Percentiles rank a stretch among this genome's conserved stretches.
These are phyloP conservation scores for Endocalyx cinctus DNA, from an alignment of 2,329 filamentous ascomycete genomes.

Conservation along the genomic window DNA sequence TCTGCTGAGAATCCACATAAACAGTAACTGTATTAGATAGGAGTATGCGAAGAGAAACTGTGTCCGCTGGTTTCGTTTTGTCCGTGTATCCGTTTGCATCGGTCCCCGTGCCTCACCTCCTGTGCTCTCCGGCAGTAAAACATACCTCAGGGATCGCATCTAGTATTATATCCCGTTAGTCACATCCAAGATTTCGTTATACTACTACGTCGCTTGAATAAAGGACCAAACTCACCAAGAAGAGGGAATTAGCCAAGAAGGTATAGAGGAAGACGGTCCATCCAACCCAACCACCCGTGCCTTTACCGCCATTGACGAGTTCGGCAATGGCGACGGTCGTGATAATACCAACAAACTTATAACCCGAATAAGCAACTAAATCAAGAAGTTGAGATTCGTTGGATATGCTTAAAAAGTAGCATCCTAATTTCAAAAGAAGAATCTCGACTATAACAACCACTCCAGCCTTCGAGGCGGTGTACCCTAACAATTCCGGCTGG, in stretches of 20 bases:
- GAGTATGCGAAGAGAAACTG: conserved; percentile 94
- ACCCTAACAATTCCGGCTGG: conserved; percentile 87
- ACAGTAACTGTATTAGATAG: conserved; percentile 86
- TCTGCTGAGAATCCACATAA: conserved; percentile 74
- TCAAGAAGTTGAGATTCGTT: conserved; percentile 93
- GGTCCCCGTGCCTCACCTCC: conserved; percentile 59
- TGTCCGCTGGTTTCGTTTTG: conserved; percentile 81
- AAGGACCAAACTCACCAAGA: conserved; percentile 74
- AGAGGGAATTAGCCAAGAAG: conserved; percentile 90
- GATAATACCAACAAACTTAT: conserved; percentile 98
- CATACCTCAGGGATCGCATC: conserved; percentile 94
- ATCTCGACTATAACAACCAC: conserved; percentile 85
- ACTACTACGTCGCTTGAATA: too few species aligned
- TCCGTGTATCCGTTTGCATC: conserved; percentile 69
- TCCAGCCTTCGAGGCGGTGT: conserved; percentile 79
- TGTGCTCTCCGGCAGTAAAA: conserved; percentile 80
- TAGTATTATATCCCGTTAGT: too few species aligned
- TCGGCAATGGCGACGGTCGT: conserved; percentile 78
- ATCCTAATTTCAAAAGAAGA: conserved; percentile 82
- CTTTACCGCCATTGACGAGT: conserved; percentile 69
- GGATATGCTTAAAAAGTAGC: conserved; percentile 88
- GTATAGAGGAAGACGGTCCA: conserved; percentile 90
- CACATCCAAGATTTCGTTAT: too few species aligned
- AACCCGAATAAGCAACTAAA: conserved; percentile 91
- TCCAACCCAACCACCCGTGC: conserved; percentile 82